These are phyloP conservation scores for Chenopodium quinoa DNA, from an alignment of 148 eudicot genomes.

Conservation along the genomic window DNA sequence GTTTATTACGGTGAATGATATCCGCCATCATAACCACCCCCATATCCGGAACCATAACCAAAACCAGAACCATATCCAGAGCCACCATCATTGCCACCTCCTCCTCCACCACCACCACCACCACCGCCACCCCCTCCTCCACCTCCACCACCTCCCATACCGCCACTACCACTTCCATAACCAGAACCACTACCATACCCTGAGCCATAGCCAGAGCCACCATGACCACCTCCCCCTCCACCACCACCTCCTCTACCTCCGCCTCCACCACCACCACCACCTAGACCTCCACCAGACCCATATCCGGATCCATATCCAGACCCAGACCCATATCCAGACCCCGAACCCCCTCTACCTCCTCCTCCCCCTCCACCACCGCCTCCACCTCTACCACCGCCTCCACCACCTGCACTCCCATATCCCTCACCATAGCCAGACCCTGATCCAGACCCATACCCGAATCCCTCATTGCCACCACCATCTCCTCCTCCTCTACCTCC, in stretches of 20 bases:
- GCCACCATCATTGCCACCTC: conserved; percentile 17
- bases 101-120: conserved; percentile 34
- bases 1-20: conserved; percentile 19
- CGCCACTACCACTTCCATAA: conserved; percentile 33
- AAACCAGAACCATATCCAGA: conserved; percentile 36
- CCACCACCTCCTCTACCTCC: conserved; percentile 39
- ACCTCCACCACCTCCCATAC: conserved; percentile 31
- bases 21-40: conserved; percentile 29
- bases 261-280: conserved; percentile 37
- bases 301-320: conserved; percentile 38
- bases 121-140: conserved; percentile 25
- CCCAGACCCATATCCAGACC: conserved; percentile 31
- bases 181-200: conserved; percentile 42
- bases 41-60: conserved; percentile 22
- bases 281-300: conserved; percentile 35
- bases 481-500: conserved; percentile 24
- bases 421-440: conserved; percentile 31
- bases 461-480: conserved; percentile 14
- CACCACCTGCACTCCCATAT: conserved; percentile 35
- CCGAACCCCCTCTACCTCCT: conserved; percentile 35
- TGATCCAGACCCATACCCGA: conserved; percentile 27
- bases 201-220: conserved; percentile 31
- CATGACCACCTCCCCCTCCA: conserved; percentile 27
- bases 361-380: conserved; percentile 35
- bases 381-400: conserved; percentile 23